phyloP scores from a whole-genome alignment of 2,329 filamentous ascomycete species.

The Myrmaecium sp. region DNA sequence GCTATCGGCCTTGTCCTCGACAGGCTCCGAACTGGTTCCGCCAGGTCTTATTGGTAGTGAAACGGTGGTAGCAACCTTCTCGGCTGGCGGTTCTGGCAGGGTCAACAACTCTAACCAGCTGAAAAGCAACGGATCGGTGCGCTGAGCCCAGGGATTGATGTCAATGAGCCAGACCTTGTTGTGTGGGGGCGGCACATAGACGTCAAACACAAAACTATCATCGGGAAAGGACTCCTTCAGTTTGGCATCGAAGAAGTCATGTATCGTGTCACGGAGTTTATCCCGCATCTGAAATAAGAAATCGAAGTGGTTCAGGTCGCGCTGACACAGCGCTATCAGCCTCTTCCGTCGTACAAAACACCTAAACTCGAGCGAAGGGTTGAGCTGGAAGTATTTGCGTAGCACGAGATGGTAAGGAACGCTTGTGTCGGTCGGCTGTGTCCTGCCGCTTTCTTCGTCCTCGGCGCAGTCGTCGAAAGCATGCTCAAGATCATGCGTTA shows the following conservation, averaged over 20 bases:
- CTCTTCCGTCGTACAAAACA: constrained; percentile 79
- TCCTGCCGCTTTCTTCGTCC: constrained; percentile 9
- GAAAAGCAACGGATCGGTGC: constrained; percentile 80
- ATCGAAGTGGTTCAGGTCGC: constrained; percentile 78
- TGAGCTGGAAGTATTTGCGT: constrained; percentile 72
- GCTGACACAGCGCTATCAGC: constrained; percentile 70
- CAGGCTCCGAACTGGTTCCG: constrained; percentile 1
- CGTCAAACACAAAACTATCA: constrained; percentile 71
- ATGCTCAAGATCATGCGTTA: constrained; percentile 86
- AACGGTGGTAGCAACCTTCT: constrained; percentile 1
- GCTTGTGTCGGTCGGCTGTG: constrained; percentile 18
- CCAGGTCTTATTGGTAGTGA: constrained; percentile 1
- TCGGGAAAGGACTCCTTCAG: constrained; percentile 70
- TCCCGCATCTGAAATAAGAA: constrained; percentile 55
- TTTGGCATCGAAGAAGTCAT: constrained; percentile 59
- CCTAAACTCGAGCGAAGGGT: constrained; percentile 83
- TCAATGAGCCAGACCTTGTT: constrained; percentile 74
- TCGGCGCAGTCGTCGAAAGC: constrained; percentile 61
- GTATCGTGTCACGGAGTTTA: constrained; percentile 50
- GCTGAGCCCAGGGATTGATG: constrained; percentile 83
- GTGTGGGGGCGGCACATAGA: constrained; percentile 68
- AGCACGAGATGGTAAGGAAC: constrained; percentile 71
- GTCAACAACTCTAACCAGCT: constrained; percentile 75
- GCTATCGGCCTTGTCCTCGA: neutral
- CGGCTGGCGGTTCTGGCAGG: constrained; percentile 35